Evolutionary conservation across 345 rosid species (phyloP).

Genomic region (Balakata baccata): DNA sequence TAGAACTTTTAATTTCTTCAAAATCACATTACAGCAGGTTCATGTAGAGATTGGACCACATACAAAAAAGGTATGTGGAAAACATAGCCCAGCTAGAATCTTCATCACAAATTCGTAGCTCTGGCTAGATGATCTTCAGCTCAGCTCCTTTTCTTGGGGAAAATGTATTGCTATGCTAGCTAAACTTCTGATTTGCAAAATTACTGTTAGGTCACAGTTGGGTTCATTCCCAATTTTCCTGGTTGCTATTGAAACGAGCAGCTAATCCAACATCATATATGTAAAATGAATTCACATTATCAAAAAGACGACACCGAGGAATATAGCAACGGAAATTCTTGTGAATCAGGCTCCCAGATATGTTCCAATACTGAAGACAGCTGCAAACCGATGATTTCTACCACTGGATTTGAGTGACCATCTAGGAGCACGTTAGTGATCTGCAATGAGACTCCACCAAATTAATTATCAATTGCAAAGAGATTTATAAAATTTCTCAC

Average conservation of each 20-base stretch:
- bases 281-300: constrained; percentile 3
- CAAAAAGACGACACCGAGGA: constrained; percentile 13
- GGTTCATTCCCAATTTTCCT: too few relatives aligned
- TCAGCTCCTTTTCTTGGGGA: too few relatives aligned
- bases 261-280: not conserved
- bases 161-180: too few relatives aligned
- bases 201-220: too few relatives aligned
- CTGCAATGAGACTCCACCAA: constrained; percentile 38
- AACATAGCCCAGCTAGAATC: too few relatives aligned
- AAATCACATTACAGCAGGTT: too few relatives aligned
- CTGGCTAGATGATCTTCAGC: too few relatives aligned
- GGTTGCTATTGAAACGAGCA: not conserved
- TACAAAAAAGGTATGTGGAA: too few relatives aligned
- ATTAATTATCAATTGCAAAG: not conserved
- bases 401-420: constrained; percentile 68
- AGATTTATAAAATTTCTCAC: not conserved
- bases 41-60: too few relatives aligned
- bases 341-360: constrained; percentile 17
- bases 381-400: constrained; percentile 63
- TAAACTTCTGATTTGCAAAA: too few relatives aligned
- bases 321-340: constrained; percentile 30
- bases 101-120: too few relatives aligned
- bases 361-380: constrained; percentile 50
- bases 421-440: constrained; percentile 55
- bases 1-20: too few relatives aligned